phyloP scores from a whole-genome alignment of 2,329 filamentous ascomycete genomes.

The Ceratocystis cacaofunesta region DNA sequence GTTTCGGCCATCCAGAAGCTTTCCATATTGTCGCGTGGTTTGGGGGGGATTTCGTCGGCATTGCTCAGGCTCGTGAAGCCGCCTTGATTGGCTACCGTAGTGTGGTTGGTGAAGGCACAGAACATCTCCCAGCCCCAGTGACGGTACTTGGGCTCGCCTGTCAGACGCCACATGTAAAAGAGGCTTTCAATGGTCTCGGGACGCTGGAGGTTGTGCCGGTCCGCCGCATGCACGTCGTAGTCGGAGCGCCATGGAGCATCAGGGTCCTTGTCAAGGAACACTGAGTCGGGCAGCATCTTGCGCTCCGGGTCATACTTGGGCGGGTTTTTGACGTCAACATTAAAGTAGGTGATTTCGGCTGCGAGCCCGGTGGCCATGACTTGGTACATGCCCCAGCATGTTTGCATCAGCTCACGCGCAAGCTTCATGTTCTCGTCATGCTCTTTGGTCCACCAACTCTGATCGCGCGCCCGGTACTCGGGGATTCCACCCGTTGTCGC shows the following conservation, averaged over 20 bases:
- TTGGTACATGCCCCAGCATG: constrained; percentile 96
- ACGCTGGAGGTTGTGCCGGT: constrained; percentile 83
- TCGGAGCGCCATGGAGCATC: constrained; percentile 57
- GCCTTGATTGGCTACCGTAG: constrained; percentile 58
- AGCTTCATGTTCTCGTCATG: constrained; percentile 80
- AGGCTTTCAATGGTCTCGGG: constrained; percentile 94
- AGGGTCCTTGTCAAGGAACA: constrained; percentile 10
- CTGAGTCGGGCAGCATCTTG: constrained; percentile 10
- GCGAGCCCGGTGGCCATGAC: constrained; percentile 82
- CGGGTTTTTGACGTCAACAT: constrained; percentile 37
- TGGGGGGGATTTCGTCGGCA: constrained; percentile 56
- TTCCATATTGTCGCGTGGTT: constrained; percentile 82
- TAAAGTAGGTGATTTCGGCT: constrained; percentile 85
- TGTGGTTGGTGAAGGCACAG: constrained; percentile 74
- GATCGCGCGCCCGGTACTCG: constrained; percentile 59
- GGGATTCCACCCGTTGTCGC: constrained; percentile 67
- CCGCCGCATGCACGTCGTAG: constrained; percentile 63
- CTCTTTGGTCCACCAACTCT: constrained; percentile 56
- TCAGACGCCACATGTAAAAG: constrained; percentile 98
- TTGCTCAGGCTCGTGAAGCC: constrained; percentile 73
- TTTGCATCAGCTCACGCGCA: constrained; percentile 82
- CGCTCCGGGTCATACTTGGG: constrained; percentile 23
- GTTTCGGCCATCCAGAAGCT: constrained; percentile 99
- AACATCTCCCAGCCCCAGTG: constrained; percentile 99
- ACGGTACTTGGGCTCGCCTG: constrained; percentile 72